Base-by-base conservation (phyloP, 83 land plant species). In the Thuja plicata region DNA sequence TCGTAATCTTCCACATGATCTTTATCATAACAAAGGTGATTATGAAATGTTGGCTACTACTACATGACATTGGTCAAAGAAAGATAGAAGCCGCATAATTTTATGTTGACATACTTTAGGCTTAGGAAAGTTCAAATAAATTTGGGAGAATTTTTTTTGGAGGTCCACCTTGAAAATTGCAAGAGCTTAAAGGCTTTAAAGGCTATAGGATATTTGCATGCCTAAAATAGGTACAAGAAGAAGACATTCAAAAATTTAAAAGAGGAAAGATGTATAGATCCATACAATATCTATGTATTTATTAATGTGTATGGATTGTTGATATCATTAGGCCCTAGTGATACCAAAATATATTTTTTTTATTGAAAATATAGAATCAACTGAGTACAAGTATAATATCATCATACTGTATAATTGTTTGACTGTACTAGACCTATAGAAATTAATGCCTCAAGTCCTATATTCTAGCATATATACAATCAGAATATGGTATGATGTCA, bases 11-110 rank as follows among this genome's bases (percentile, higher is more conserved):
- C 13, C 15, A 50, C 54, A 43, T 43, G 54, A 50, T 50, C 54
- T 87, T 96, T 5, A 96, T 87, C 99, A 96, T 87, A 96, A 94
- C 92, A 97, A 97, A 99, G 97, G 96, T 30, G 99, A 98, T 93
- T 98, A 93, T 96, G 99, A 97, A 97, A 93, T 70, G 99, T 99
- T 46, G 97, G 95, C 2, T 76, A 89, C 43, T 98, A 97, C 80
- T 97, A 98, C 87, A 93, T 97, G 95, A 96, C 95, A 89, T 96
- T 99, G 73, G 95, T 94, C 80, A 94, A 97, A 80, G 99, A 98
- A 91, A 91, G 90, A 85, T 93, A 87, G 87, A 95, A 87, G 87
- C 97, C 99, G 13, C 91, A 93, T 10, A 99, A 97, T 19, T 97
- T 98, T 91, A 90, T 96, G 27, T 89, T 98, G 84, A 99, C 99